Evolutionary conservation across 495 filamentous ascomycete species (phyloP).

Genomic region (Neurospora cerealis): DNA sequence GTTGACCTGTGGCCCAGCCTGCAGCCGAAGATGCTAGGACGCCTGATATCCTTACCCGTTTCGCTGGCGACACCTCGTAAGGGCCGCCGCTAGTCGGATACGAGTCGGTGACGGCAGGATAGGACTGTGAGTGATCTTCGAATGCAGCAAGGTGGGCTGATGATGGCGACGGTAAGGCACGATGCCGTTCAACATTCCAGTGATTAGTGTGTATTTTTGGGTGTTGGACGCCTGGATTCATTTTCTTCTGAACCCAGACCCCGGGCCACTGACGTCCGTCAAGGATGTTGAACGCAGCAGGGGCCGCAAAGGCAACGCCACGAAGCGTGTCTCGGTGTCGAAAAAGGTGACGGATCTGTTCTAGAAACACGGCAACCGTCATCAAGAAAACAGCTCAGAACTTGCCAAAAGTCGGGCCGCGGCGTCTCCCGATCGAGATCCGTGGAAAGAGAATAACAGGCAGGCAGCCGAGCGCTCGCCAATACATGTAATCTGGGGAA

Average conservation of each 20-base stretch:
- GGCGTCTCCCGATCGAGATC: background rate
- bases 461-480: background rate
- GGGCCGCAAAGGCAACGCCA: background rate
- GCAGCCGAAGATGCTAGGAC: background rate
- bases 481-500: background rate
- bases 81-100: background rate
- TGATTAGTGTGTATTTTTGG: background rate
- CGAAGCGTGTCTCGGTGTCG: background rate
- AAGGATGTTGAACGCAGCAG: background rate
- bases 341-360: background rate
- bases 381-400: background rate
- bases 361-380: background rate
- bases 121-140: background rate
- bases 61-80: background rate
- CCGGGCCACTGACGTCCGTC: background rate
- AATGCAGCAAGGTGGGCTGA: background rate
- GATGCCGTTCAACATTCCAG: background rate
- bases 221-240: background rate
- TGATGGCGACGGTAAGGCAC: background rate
- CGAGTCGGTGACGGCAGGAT: background rate
- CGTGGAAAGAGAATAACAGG: background rate
- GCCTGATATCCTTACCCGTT: background rate
- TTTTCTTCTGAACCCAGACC: background rate
- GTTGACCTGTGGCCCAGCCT: background rate
- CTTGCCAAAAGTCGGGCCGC: background rate